phyloP scores from a whole-genome alignment of 495 filamentous ascomycete species.

The Aspergillus cristatus region DNA sequence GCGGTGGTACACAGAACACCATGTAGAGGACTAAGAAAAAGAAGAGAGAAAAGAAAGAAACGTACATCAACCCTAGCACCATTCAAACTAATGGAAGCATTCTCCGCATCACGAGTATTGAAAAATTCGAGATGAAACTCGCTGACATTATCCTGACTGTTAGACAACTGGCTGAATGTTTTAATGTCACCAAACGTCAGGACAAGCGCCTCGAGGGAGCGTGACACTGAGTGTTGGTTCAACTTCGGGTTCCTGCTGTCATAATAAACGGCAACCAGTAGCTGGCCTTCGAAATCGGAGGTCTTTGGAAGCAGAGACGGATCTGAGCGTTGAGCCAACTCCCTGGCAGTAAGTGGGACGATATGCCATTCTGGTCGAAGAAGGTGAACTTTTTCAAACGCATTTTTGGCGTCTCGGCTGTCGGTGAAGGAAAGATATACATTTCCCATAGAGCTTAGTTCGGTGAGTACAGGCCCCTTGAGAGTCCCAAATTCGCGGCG shows the following conservation, averaged over 20 bases:
- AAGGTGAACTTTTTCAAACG: constrained; percentile 34
- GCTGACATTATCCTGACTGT: constrained; percentile 20
- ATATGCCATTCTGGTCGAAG: constrained; percentile 40
- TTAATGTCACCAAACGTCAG: constrained; percentile 45
- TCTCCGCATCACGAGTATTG: constrained; percentile 32
- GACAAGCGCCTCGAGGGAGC: constrained; percentile 35
- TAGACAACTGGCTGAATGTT: constrained; percentile 33
- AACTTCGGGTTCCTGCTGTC: constrained; percentile 13
- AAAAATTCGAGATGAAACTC: constrained; percentile 45
- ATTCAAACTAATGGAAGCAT: constrained; percentile 32
- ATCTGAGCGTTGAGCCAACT: constrained; percentile 22
- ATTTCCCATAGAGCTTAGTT: constrained; percentile 23
- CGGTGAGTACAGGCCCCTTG: constrained; percentile 20
- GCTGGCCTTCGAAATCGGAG: constrained; percentile 27
- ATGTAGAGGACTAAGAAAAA: too few species aligned
- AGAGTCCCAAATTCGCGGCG: constrained; percentile 26
- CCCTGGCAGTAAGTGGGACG: constrained; percentile 36
- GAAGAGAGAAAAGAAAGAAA: neutral
- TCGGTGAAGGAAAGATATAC: constrained; percentile 51
- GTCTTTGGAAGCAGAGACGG: constrained; percentile 20
- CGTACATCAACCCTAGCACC: constrained; percentile 41
- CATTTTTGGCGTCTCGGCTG: constrained; percentile 45
- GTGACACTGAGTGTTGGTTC: constrained; percentile 12
- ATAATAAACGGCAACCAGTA: constrained; percentile 20
- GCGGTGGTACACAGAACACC: too few species aligned